These are phyloP conservation scores for Fusarium torreyae DNA, from an alignment of 2,329 filamentous ascomycete species.

Conservation along the genomic window DNA sequence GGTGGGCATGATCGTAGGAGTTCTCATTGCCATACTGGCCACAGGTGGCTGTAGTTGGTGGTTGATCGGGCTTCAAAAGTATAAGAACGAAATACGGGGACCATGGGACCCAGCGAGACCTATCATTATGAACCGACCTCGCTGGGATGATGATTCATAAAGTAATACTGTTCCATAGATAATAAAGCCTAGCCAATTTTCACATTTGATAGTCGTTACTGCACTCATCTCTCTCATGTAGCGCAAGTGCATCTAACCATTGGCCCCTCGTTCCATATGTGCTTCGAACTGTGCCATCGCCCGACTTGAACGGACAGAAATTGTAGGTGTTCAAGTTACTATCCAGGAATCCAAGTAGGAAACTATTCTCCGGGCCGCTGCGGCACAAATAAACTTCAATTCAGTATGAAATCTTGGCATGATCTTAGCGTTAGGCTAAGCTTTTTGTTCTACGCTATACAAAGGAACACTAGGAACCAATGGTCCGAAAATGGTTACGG, in stretches of 20 bases:
- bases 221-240: background rate
- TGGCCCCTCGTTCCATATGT: background rate
- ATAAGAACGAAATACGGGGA: slow-evolving; percentile 98
- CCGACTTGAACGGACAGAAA: background rate
- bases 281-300: background rate
- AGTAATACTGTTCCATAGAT: slow-evolving; percentile 13
- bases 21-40: slow-evolving; percentile 79
- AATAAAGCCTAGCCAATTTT: background rate
- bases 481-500: background rate
- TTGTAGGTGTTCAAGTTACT: too few relatives aligned
- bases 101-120: slow-evolving; percentile 97
- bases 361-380: background rate
- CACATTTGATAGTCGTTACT: background rate
- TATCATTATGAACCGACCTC: slow-evolving; percentile 79
- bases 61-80: slow-evolving; percentile 96
- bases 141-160: slow-evolving; percentile 61
- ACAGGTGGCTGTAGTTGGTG: slow-evolving; percentile 98
- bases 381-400: slow-evolving; percentile 5
- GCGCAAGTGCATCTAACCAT: background rate
- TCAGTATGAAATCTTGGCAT: slow-evolving; percentile 2
- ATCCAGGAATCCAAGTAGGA: too few relatives aligned
- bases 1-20: slow-evolving; percentile 82
- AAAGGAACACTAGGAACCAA: background rate
- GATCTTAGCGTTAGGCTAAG: slow-evolving; percentile 13
- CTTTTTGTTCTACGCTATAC: slow-evolving; percentile 17